These are phyloP conservation scores for Meyerozyma elateridarum DNA, from an alignment of 1,139 yeast species.

Conservation along the genomic window DNA sequence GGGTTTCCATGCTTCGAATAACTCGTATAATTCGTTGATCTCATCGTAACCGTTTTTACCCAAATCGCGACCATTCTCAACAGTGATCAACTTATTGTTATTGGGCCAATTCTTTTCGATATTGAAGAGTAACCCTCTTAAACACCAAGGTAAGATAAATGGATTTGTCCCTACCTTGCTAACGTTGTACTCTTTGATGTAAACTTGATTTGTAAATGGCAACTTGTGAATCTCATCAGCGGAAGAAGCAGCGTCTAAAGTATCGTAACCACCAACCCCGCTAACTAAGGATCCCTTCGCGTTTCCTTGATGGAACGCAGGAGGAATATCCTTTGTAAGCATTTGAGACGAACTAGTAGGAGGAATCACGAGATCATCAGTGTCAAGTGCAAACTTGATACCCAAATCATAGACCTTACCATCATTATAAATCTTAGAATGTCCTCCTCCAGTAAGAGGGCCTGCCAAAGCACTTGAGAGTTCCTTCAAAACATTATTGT, in stretches of 20 bases:
- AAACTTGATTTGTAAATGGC: conserved; percentile 22
- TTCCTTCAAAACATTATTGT: conserved; percentile 76
- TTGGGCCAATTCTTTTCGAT: conserved; percentile 55
- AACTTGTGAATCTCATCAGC: conserved; percentile 15
- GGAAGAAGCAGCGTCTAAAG: conserved; percentile 10
- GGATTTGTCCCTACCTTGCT: conserved; percentile 63
- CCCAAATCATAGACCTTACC: conserved; percentile 81
- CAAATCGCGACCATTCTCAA: conserved; percentile 22
- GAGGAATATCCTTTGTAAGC: background rate
- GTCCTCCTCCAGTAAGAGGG: conserved; percentile 91
- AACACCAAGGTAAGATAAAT: conserved; percentile 86
- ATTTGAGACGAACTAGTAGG: conserved; percentile 12
- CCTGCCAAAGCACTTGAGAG: conserved; percentile 82
- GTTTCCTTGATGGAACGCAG: background rate
- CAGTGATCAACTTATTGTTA: conserved; percentile 23
- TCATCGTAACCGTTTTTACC: conserved; percentile 45
- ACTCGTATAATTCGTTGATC: conserved; percentile 54
- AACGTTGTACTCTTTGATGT: conserved; percentile 16
- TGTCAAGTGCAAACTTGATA: conserved; percentile 67
- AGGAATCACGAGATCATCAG: conserved; percentile 55
- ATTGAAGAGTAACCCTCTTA: conserved; percentile 69
- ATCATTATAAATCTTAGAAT: conserved; percentile 83
- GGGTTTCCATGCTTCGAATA: conserved; percentile 84
- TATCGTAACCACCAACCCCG: conserved; percentile 20
- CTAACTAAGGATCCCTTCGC: conserved; percentile 15